Percentiles rank a stretch among this genome's conserved stretches.
These are phyloP conservation scores for Fistulinella cinereoalba DNA, from an alignment of 1,284 basidiomycete genomes.

Conservation along the genomic window DNA sequence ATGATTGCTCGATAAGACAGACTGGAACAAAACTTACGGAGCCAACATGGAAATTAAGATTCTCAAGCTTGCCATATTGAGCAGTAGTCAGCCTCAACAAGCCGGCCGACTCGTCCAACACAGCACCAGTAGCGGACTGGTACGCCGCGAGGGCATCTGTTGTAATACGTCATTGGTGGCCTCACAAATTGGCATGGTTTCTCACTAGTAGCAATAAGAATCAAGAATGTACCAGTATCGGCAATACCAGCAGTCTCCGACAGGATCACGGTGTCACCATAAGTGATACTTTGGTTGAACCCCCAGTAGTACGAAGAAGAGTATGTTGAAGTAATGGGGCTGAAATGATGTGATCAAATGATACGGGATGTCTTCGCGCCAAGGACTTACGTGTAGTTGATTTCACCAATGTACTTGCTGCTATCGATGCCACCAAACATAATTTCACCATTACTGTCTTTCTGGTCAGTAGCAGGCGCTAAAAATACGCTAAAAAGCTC, in stretches of 20 bases:
- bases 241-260: slow-evolving; percentile 55
- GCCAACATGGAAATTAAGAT: slow-evolving; percentile 43
- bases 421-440: slow-evolving; percentile 51
- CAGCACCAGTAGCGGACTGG: slow-evolving; percentile 50
- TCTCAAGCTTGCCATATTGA: slow-evolving; percentile 40
- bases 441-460: slow-evolving; percentile 39
- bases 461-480: slow-evolving; percentile 32
- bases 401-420: slow-evolving; percentile 44
- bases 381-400: slow-evolving; percentile 45
- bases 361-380: not conserved
- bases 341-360: slow-evolving; percentile 18
- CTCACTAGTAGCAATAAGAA: slow-evolving; percentile 39
- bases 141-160: slow-evolving; percentile 54
- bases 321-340: slow-evolving; percentile 45
- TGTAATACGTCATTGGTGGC: slow-evolving; percentile 2
- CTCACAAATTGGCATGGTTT: not conserved
- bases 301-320: slow-evolving; percentile 60
- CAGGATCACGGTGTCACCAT: slow-evolving; percentile 47
- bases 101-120: slow-evolving; percentile 41
- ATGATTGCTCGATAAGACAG: not conserved
- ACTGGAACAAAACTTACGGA: slow-evolving; percentile 31
- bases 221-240: slow-evolving; percentile 48
- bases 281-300: slow-evolving; percentile 57
- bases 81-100: slow-evolving; percentile 38
- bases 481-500: slow-evolving; percentile 40